phyloP scores from a whole-genome alignment of 2,329 filamentous ascomycete genomes.

The Helotiales sp. region DNA sequence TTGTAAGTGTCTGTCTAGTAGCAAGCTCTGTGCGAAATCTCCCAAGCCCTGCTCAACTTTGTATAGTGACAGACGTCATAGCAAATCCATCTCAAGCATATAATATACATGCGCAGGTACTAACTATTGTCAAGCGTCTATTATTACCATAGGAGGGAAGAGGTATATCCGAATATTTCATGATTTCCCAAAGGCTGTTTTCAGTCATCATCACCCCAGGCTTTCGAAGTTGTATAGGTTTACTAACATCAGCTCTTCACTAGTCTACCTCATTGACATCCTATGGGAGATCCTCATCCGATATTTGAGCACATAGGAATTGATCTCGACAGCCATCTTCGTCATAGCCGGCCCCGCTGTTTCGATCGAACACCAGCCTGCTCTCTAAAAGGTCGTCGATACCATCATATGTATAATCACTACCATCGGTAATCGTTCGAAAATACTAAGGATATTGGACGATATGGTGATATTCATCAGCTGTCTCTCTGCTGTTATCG shows the following conservation, averaged over 20 bases:
- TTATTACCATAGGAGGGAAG: no score
- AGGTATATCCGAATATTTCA: no score
- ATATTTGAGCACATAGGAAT: slow-evolving; percentile 8
- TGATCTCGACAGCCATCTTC: background rate
- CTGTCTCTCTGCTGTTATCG: background rate
- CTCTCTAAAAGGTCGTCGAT: background rate
- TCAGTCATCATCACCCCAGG: background rate
- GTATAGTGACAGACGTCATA: no score
- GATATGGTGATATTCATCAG: no score
- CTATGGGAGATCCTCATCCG: slow-evolving; percentile 12
- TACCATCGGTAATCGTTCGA: background rate
- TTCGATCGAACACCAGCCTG: background rate
- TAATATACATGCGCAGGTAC: no score
- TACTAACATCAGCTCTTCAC: background rate
- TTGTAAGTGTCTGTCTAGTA: no score
- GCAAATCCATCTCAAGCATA: no score
- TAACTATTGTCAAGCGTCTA: no score
- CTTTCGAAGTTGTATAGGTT: background rate
- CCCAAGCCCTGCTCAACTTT: no score
- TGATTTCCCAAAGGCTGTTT: no score
- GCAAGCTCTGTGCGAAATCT: no score
- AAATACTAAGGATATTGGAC: background rate
- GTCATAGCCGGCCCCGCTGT: background rate
- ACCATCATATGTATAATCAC: background rate
- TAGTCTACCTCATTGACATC: background rate